A percentile compares a stretch with the other conserved stretches of the same genome.
phyloP scores from a whole-genome alignment of 495 filamentous ascomycete species.

The Xylaria longipes region DNA sequence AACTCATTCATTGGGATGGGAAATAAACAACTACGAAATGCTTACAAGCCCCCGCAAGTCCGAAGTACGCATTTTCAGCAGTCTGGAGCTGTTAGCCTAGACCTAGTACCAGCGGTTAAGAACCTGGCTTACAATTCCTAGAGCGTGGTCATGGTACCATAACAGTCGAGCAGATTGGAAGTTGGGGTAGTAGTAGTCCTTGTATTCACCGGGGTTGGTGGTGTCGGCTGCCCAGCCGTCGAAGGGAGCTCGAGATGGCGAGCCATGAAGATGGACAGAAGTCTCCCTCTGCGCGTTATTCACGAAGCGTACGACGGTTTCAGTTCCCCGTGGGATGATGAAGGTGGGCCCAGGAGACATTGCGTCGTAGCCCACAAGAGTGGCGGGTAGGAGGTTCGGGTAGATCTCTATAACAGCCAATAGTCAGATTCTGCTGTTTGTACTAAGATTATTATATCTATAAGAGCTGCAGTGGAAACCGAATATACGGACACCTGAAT shows the following conservation, averaged over 20 bases:
- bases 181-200: conserved; percentile 69
- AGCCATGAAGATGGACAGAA: conserved; percentile 61
- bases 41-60: conserved; percentile 53
- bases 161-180: conserved; percentile 53
- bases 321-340: conserved; percentile 48
- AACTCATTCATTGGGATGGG: background rate
- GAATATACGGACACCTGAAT: background rate
- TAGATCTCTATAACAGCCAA: conserved; percentile 43
- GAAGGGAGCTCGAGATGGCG: conserved; percentile 50
- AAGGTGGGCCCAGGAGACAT: conserved; percentile 61
- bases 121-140: conserved; percentile 35
- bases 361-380: conserved; percentile 60
- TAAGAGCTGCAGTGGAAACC: background rate
- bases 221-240: conserved; percentile 66
- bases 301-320: conserved; percentile 59
- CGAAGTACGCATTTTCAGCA: conserved; percentile 61
- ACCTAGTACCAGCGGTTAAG: background rate
- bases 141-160: conserved; percentile 67
- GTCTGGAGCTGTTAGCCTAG: conserved; percentile 39
- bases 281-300: conserved; percentile 51
- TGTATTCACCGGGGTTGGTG: conserved; percentile 56
- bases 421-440: background rate
- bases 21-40: background rate
- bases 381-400: conserved; percentile 51
- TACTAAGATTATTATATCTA: background rate